Evolutionary conservation across 2,329 filamentous ascomycete genomes (phyloP), one percentile per base, ranked within the genome.

Genomic region (Acephala macrosclerotiorum): DNA sequence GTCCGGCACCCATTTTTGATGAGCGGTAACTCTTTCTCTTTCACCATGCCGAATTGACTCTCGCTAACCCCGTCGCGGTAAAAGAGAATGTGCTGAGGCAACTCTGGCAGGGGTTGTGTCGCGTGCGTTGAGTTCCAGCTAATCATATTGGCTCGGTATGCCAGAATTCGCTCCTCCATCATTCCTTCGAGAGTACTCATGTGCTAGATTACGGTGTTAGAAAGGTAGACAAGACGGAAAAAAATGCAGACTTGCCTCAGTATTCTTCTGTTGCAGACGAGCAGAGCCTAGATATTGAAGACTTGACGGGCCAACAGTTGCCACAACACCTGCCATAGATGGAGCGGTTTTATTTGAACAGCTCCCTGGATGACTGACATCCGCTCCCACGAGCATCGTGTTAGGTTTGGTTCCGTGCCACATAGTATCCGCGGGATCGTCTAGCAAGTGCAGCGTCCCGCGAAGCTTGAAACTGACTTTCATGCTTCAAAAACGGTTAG

Each of bases 361-460:
- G 9, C 16, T 59, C 14, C 47, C 94, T 0, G 93, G 93, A 71
- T 97, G 94, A 0, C 92, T 95, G 0, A 97, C 93, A 73, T 97
- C 94, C 70, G 94, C 91, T 0, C 94, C 93, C 8, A 95, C 86
- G 1, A 97, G 79, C 88, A 97, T 97, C 0, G 93, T 95, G 68
- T 88, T 88, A 1, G 85, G 85, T 26, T 89, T 82, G 11, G n/a
- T n/a, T n/a, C n/a, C n/a, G n/a, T n/a, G n/a, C n/a, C n/a, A n/a
- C n/a, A n/a, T n/a, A n/a, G n/a, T n/a, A n/a, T n/a, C n/a, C n/a
- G n/a, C n/a, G n/a, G n/a, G n/a, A n/a, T n/a, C n/a, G n/a, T n/a
- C n/a, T n/a, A n/a, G n/a, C n/a, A n/a, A n/a, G n/a, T n/a, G n/a
- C n/a, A n/a, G n/a, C n/a, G n/a, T n/a, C n/a, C n/a, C n/a, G n/a